Percentiles rank a stretch among this genome's conserved stretches.
Conservation (phyloP, 768 basidiomycete species). For the Termitomyces heimii region DNA sequence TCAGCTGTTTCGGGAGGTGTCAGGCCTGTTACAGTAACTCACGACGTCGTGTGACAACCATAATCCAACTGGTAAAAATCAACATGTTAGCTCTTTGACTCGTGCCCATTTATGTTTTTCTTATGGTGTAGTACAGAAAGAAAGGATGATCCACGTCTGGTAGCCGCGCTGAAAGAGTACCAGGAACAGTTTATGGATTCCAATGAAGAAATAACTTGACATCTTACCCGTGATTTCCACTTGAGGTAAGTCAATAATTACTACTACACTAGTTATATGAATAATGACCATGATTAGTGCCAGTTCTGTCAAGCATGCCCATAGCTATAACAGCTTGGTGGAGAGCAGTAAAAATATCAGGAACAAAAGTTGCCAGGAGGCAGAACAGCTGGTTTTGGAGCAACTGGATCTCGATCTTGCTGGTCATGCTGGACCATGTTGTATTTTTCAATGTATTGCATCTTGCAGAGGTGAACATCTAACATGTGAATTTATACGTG, state of each 20-base stretch:
- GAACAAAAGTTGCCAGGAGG: neutral
- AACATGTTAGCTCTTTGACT: neutral
- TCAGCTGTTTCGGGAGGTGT: neutral
- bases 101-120: neutral
- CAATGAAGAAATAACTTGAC: neutral
- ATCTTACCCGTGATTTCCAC: neutral
- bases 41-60: too few relatives aligned
- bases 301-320: neutral
- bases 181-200: neutral
- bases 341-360: neutral
- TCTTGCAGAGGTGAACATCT: neutral
- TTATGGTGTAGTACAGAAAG: neutral
- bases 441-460: neutral
- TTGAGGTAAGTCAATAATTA: neutral
- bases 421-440: neutral
- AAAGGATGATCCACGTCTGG: neutral
- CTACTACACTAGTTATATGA: neutral
- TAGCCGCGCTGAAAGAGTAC: conserved; percentile 14
- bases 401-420: neutral
- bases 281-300: neutral
- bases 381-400: neutral
- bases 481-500: neutral
- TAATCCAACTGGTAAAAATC: neutral
- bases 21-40: neutral
- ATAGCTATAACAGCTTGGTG: neutral